Evolutionary conservation across 306 rosid species (phyloP), one percentile per base, ranked within the genome.

Genomic region (Mucuna pruriens): DNA sequence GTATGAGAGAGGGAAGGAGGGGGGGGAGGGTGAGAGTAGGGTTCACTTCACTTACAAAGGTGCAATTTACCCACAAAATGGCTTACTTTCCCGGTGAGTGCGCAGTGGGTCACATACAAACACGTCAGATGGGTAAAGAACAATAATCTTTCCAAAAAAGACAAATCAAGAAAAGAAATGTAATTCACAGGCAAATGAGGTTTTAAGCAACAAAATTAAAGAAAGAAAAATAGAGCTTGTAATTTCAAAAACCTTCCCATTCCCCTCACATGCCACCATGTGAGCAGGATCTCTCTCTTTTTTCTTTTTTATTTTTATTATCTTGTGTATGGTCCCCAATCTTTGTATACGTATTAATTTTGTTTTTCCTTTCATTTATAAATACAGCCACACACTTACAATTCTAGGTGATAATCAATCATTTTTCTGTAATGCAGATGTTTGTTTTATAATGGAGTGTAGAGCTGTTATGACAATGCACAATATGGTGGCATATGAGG

Each of bases 261-360:
- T 84, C 88, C 86, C 88, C 75, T 90, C 97, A 95, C 98, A 95
- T 91, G 98, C 83, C 17, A 67, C 90, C 97, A 91, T 90, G 98
- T 91, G 98, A 90, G 38, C 74, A 83, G 81, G 87, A 90, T 87
- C 88, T 87, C 89, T n/a, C n/a, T n/a, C n/a, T n/a, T n/a, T n/a
- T n/a, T n/a, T n/a, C n/a, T n/a, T n/a, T n/a, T n/a, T n/a, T n/a
- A n/a, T n/a, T n/a, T n/a, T n/a, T n/a, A n/a, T n/a, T n/a, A n/a
- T n/a, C n/a, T n/a, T n/a, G n/a, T n/a, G n/a, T n/a, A 87, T 91
- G 98, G 92, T 95, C 97, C 97, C 97, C 90, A 90, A 85, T 87
- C 85, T 79, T 86, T 86, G 77, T 85, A 85, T 82, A 64, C 76
- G 48, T 82, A 49, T 87, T 75, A 64, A 49, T 80, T 80, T 58